Conservation (phyloP, 2,329 filamentous ascomycete species). For the Dothiorella sarmentorum region DNA sequence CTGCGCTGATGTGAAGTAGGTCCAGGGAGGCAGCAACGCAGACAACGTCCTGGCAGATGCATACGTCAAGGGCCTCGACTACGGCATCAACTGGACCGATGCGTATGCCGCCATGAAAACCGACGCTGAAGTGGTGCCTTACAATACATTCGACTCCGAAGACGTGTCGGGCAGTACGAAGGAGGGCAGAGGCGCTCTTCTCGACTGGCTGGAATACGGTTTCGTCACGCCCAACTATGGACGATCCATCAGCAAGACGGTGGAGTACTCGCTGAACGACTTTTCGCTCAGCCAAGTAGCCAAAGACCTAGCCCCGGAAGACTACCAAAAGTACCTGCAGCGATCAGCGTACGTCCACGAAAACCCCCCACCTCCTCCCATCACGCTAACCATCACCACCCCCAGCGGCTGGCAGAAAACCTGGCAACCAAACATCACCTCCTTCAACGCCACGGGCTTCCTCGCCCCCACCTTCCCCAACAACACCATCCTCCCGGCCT, state of each 20-base stretch:
- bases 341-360: slow-evolving; percentile 26
- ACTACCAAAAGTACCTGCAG: slow-evolving; percentile 38
- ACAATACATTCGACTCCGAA: slow-evolving; percentile 28
- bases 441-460: slow-evolving; percentile 30
- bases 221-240: slow-evolving; percentile 27
- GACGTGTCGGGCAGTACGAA: slow-evolving; percentile 26
- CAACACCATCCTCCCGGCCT: slow-evolving; percentile 34
- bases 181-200: slow-evolving; percentile 31
- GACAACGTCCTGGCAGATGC: slow-evolving; percentile 36
- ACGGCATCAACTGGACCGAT: slow-evolving; percentile 32
- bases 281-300: slow-evolving; percentile 39
- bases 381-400: not conserved
- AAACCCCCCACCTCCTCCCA: not conserved
- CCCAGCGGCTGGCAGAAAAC: slow-evolving; percentile 36
- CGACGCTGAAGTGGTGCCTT: slow-evolving; percentile 15
- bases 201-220: slow-evolving; percentile 31
- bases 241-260: slow-evolving; percentile 33
- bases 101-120: slow-evolving; percentile 31
- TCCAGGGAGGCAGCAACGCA: slow-evolving; percentile 35
- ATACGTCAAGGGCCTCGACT: slow-evolving; percentile 31
- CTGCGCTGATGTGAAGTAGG: not conserved
- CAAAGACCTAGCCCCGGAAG: slow-evolving; percentile 37
- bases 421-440: slow-evolving; percentile 38
- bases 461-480: slow-evolving; percentile 36
- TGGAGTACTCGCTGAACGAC: slow-evolving; percentile 41